Evolutionary conservation across 495 filamentous ascomycete genomes (phyloP).

Genomic region (Neurospora terricola): DNA sequence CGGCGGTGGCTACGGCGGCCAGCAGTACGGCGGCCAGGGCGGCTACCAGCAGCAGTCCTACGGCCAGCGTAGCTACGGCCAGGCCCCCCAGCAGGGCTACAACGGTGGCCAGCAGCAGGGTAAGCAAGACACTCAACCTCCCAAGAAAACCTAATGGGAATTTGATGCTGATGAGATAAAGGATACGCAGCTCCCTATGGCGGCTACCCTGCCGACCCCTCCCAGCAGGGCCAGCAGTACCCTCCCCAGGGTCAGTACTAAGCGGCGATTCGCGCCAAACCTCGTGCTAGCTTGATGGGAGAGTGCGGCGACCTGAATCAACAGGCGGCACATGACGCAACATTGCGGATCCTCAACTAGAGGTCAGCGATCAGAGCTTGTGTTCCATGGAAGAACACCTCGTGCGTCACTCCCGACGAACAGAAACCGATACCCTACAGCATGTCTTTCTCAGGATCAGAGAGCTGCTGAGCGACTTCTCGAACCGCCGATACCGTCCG

Average conservation of each 20-base stretch:
- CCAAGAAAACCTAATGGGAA: constrained; percentile 15
- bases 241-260: constrained; percentile 24
- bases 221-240: constrained; percentile 19
- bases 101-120: neutral
- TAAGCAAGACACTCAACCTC: constrained; percentile 14
- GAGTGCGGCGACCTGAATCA: neutral
- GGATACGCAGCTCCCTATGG: constrained; percentile 13
- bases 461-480: neutral
- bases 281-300: neutral
- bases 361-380: neutral
- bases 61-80: neutral
- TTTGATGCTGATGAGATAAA: constrained; percentile 1
- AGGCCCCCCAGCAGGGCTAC: neutral
- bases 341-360: neutral
- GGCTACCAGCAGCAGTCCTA: constrained; percentile 3
- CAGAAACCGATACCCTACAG: neutral
- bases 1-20: neutral
- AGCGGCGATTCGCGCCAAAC: neutral
- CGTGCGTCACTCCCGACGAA: neutral
- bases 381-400: neutral
- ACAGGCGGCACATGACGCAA: neutral
- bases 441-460: neutral
- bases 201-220: constrained; percentile 29
- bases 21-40: neutral
- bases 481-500: neutral